Evolutionary conservation across 2,329 filamentous ascomycete genomes (phyloP).

Genomic region (Diaporthe amygdali): DNA sequence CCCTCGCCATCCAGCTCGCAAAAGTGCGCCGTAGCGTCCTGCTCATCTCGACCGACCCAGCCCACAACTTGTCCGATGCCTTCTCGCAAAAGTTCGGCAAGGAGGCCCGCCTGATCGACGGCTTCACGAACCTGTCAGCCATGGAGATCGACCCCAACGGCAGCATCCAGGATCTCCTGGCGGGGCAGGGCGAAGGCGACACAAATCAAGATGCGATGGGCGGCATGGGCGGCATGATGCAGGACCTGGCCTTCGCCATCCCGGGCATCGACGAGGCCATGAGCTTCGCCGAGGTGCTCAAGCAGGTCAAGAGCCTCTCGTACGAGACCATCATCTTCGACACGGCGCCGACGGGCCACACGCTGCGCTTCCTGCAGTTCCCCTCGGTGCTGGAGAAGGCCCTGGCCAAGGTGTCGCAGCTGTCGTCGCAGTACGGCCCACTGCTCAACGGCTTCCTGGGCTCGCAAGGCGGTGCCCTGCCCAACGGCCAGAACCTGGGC

Average conservation of each 20-base stretch:
- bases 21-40: constrained; percentile 94
- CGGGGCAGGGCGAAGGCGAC: constrained; percentile 74
- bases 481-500: constrained; percentile 90
- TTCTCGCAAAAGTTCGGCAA: constrained; percentile 99
- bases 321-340: constrained; percentile 99
- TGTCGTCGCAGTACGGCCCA: constrained; percentile 92
- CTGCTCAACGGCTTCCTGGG: constrained; percentile 95
- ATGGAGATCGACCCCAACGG: constrained; percentile 99
- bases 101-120: constrained; percentile 90
- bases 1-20: constrained; percentile 95
- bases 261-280: constrained; percentile 99
- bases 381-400: constrained; percentile 98
- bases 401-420: constrained; percentile 93
- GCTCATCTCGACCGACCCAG: constrained; percentile 97
- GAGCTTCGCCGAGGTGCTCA: constrained; percentile 98
- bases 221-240: constrained; percentile 93
- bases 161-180: constrained; percentile 93
- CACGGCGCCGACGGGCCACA: constrained; percentile 96
- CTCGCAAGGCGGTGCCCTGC: constrained; percentile 70
- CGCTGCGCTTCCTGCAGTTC: constrained; percentile 97
- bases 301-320: constrained; percentile 97
- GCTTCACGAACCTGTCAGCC: constrained; percentile 90
- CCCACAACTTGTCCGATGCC: constrained; percentile 96
- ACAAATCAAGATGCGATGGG: constrained; percentile 63
- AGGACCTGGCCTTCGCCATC: constrained; percentile 96